Evolutionary conservation across 2,329 filamentous ascomycete species (phyloP), one percentile per base, ranked within the genome.

Genomic region (Hypoxylon sp.): DNA sequence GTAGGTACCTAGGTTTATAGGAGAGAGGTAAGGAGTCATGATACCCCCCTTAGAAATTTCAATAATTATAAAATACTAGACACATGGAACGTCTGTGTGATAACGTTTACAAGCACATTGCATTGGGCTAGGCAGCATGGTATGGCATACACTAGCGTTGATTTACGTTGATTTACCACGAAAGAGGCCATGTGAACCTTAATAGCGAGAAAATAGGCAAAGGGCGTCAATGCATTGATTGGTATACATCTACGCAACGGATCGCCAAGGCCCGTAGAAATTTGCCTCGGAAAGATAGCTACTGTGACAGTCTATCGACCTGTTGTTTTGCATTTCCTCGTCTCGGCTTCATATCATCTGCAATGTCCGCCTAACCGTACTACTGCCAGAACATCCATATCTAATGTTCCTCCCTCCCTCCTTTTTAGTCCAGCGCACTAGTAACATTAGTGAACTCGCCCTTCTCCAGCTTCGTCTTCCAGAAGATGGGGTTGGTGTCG

Each of bases 401-500:
- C 15, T 32, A 12, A 19, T 31, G 23, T 36, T 26, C 36, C 15
- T 32, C 25, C 13, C 23, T 11, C 15, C 19, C 3, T 16, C 13
- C 9, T 16, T n/a, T 29, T 53, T 64, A 67, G n/a, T 82, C 81
- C 69, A 95, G 72, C 67, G 86, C 78, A 66, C 88, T 90, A 51
- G 90, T 95, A 44, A 97, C 92, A 72, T 97, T 97, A 60, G 88
- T 93, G 75, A 99, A 99, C 79, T 99, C 94, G 73, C 92, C 92
- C 84, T 96, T 96, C 73, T 96, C 89, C 69, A 99, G 77, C 86
- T 99, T 99, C 38, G 92, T 97, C 81, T 96, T 89, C 94, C 94
- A 99, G 87, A 99, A 99, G 71, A 97, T 96, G 32, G 93, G 93
- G 80, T 97, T 97, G 65, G 93, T 97, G 75, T 99, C 94, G 69